Evolutionary conservation across 2,329 filamentous ascomycete species (phyloP).

Genomic region (Cladophialophora immunda): DNA sequence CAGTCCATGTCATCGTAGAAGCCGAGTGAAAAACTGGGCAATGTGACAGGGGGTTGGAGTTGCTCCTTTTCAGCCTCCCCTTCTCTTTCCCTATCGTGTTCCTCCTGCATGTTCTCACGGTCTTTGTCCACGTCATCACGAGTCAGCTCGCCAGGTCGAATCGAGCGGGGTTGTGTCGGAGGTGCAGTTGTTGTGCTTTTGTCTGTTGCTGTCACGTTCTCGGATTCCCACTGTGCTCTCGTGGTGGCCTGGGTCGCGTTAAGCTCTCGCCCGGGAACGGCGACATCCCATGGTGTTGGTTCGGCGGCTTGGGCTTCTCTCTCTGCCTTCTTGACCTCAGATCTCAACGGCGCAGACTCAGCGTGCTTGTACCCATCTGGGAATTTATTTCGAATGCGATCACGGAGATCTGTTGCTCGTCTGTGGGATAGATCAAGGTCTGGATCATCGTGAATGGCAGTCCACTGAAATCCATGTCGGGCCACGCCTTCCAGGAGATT

Average conservation of each 20-base stretch:
- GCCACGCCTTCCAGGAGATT: slow-evolving; percentile 67
- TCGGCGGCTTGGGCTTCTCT: slow-evolving; percentile 17
- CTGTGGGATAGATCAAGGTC: slow-evolving; percentile 61
- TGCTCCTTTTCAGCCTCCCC: slow-evolving; percentile 26
- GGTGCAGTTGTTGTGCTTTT: slow-evolving; percentile 11
- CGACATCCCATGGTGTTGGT: not conserved
- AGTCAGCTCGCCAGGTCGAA: slow-evolving; percentile 25
- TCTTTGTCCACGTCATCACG: slow-evolving; percentile 23
- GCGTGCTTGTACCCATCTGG: slow-evolving; percentile 64
- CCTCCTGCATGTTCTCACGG: slow-evolving; percentile 7
- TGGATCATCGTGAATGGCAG: slow-evolving; percentile 64
- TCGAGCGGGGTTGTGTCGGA: slow-evolving; percentile 8
- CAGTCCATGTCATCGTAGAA: slow-evolving; percentile 38
- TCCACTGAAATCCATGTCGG: slow-evolving; percentile 68
- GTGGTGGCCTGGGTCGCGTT: not conserved
- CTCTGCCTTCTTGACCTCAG: slow-evolving; percentile 37
- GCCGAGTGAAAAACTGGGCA: slow-evolving; percentile 39
- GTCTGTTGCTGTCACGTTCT: not conserved
- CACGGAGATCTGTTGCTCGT: slow-evolving; percentile 66
- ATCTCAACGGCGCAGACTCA: slow-evolving; percentile 47
- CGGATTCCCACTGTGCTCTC: not conserved
- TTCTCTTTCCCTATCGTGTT: slow-evolving; percentile 28
- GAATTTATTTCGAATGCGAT: slow-evolving; percentile 68
- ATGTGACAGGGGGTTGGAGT: slow-evolving; percentile 33
- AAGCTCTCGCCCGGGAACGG: not conserved